Evolutionary conservation across 371 early-diverging fungal genomes (phyloP).

Genomic region (Syncephalastrum monosporum): DNA sequence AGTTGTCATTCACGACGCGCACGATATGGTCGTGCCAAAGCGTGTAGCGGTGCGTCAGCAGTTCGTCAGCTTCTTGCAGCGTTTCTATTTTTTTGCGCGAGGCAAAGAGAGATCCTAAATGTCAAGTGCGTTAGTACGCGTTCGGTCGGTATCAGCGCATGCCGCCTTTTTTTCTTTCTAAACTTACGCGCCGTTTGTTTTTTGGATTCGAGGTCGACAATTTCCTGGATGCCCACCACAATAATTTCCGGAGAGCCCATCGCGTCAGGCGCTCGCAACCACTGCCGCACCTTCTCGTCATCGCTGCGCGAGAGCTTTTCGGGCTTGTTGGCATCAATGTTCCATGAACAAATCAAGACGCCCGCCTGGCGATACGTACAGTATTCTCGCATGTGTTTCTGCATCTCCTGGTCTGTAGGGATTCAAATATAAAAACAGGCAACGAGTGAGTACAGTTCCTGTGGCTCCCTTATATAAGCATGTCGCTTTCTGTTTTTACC

Average conservation of each 20-base stretch:
- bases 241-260: conserved; percentile 74
- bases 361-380: conserved; percentile 57
- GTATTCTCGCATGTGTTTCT: conserved; percentile 50
- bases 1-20: conserved; percentile 49
- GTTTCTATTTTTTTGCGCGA: conserved; percentile 52
- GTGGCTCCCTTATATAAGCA: too few species aligned
- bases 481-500: conserved; percentile 34
- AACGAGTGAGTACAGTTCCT: neutral
- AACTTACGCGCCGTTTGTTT: conserved; percentile 65
- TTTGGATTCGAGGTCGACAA: conserved; percentile 80
- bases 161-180: neutral
- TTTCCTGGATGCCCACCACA: conserved; percentile 85
- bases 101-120: conserved; percentile 58
- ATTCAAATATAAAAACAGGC: neutral
- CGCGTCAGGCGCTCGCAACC: conserved; percentile 37
- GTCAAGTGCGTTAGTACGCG: too few species aligned
- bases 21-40: conserved; percentile 73
- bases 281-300: conserved; percentile 39
- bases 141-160: too few species aligned
- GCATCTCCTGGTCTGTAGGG: conserved; percentile 23
- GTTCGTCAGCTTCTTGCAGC: conserved; percentile 48
- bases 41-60: conserved; percentile 56
- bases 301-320: conserved; percentile 38
- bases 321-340: conserved; percentile 74
- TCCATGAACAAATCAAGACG: conserved; percentile 77